Percentiles rank a stretch among this genome's conserved stretches.
phyloP scores from a whole-genome alignment of 352 stramenopile species.

The Globisporangium cystogenes region DNA sequence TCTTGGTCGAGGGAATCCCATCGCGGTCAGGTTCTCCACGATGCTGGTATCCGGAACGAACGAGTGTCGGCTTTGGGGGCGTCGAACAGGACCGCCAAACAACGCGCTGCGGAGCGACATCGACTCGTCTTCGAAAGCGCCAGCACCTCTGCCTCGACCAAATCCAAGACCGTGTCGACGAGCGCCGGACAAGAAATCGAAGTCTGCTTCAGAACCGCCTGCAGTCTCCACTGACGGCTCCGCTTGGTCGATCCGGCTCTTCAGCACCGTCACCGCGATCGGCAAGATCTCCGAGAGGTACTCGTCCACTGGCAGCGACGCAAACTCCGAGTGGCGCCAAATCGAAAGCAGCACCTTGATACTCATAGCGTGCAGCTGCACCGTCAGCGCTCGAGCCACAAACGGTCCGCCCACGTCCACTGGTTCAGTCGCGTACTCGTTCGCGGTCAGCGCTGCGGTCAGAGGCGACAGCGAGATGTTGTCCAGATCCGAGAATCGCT shows the following conservation, averaged over 20 bases:
- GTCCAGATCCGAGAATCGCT: conserved; percentile 64
- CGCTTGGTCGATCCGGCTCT: conserved; percentile 58
- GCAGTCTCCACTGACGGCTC: conserved; percentile 10
- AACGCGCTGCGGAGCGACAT: conserved; percentile 40
- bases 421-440: conserved; percentile 30
- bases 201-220: conserved; percentile 18
- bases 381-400: conserved; percentile 39
- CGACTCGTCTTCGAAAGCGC: conserved; percentile 34
- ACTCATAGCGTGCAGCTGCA: conserved; percentile 61
- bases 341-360: conserved; percentile 46
- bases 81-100: conserved; percentile 27
- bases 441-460: conserved; percentile 50
- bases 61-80: conserved; percentile 26
- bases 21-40: conserved; percentile 91
- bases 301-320: conserved; percentile 31
- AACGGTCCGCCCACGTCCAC: conserved; percentile 24
- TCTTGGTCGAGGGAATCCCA: conserved; percentile 92
- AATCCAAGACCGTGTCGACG: conserved; percentile 33
- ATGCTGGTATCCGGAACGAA: conserved; percentile 90
- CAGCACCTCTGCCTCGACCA: conserved; percentile 16
- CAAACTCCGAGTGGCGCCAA: conserved; percentile 55
- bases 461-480: conserved; percentile 54
- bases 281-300: conserved; percentile 61
- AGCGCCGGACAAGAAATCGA: conserved; percentile 18
- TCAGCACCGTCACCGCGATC: conserved; percentile 67